phyloP scores from a whole-genome alignment of 768 basidiomycete species.

The Auricularia sp. region DNA sequence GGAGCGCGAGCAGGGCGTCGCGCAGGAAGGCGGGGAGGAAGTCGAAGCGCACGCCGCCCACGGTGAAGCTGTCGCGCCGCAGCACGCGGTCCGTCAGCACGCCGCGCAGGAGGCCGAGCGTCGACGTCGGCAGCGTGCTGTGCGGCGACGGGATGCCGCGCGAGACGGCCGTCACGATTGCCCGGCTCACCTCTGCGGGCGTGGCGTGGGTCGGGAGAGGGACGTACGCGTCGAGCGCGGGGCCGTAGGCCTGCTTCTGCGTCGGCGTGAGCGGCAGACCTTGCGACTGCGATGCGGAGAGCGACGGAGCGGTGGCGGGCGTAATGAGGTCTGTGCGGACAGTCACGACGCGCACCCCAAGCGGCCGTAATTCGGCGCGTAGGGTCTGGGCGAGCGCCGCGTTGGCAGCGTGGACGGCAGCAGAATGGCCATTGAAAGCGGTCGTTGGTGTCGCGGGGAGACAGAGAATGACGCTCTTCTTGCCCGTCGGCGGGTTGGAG shows the following conservation, averaged over 20 bases:
- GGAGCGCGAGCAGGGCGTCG: slow-evolving; percentile 55
- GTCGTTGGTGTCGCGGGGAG: slow-evolving; percentile 40
- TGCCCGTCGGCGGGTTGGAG: slow-evolving; percentile 46
- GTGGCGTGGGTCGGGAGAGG: not conserved
- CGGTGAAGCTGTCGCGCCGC: not conserved
- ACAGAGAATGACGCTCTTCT: slow-evolving; percentile 55
- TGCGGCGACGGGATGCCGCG: slow-evolving; percentile 31
- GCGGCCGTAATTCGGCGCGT: slow-evolving; percentile 65
- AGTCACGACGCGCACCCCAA: slow-evolving; percentile 47
- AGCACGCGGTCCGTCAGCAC: slow-evolving; percentile 37
- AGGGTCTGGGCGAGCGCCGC: slow-evolving; percentile 50
- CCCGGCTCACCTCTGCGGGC: not conserved
- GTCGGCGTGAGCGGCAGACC: slow-evolving; percentile 53
- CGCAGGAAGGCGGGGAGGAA: slow-evolving; percentile 51
- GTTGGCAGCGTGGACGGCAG: slow-evolving; percentile 64
- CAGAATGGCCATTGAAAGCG: slow-evolving; percentile 8
- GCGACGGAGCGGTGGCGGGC: too few relatives aligned
- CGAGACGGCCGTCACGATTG: slow-evolving; percentile 11
- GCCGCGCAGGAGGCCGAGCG: slow-evolving; percentile 48
- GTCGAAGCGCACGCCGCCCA: not conserved
- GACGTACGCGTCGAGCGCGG: slow-evolving; percentile 43
- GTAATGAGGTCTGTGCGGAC: slow-evolving; percentile 30
- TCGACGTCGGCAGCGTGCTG: slow-evolving; percentile 49
- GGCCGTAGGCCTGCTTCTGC: slow-evolving; percentile 62
- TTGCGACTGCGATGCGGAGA: slow-evolving; percentile 40